A percentile compares a stretch with the other conserved stretches of the same genome.
These are phyloP conservation scores for Sesbania bispinosa DNA, from an alignment of 306 rosid species.

Conservation along the genomic window DNA sequence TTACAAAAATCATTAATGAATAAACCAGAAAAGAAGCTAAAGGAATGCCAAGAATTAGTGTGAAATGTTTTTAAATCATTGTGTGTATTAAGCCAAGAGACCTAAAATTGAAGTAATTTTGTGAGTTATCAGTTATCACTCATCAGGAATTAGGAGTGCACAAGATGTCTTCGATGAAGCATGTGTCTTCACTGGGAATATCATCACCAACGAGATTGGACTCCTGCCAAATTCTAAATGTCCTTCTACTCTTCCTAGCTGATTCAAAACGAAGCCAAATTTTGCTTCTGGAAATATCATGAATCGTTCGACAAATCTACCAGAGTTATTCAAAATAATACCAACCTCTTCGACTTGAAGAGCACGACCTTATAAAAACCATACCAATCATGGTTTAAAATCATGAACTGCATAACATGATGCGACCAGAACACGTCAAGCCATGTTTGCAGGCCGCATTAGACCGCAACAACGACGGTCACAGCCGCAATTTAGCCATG, in stretches of 20 bases:
- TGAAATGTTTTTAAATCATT: neutral
- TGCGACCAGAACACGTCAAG: neutral
- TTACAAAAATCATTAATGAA: neutral
- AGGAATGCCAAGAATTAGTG: neutral
- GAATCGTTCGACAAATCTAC: neutral
- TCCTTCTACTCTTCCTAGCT: neutral
- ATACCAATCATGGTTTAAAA: neutral
- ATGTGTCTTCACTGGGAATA: neutral
- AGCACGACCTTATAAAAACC: neutral
- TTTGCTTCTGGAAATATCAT: neutral
- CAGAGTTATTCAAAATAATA: neutral
- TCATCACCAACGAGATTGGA: neutral
- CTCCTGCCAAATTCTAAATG: neutral
- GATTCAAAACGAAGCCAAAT: neutral
- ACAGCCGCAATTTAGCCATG: neutral
- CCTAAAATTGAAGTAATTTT: neutral
- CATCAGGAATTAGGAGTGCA: constrained; percentile 15
- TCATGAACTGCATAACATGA: too few species aligned
- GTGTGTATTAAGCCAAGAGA: neutral
- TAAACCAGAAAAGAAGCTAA: neutral
- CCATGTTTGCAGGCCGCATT: neutral
- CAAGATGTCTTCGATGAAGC: neutral
- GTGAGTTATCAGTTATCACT: neutral
- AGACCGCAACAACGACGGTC: neutral
- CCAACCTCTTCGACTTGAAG: neutral